These are phyloP conservation scores for Cystofilobasidium bisporidii DNA, from an alignment of 768 basidiomycete species.

Conservation along the genomic window DNA sequence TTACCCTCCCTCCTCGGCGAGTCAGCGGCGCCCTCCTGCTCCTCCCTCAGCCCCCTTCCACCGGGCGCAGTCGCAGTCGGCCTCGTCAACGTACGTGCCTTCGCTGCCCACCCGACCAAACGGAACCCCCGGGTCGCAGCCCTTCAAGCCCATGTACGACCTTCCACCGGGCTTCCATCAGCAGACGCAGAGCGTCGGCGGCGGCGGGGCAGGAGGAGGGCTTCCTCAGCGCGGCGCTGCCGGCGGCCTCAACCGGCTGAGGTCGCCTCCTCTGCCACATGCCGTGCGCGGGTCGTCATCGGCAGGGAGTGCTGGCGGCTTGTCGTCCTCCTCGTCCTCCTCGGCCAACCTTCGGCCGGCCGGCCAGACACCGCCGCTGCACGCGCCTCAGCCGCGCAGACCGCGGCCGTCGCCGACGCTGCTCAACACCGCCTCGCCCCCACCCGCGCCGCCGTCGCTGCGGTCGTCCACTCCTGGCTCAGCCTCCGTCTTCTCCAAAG, in stretches of 20 bases:
- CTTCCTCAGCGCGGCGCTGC: neutral
- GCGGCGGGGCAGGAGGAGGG: neutral
- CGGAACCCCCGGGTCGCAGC: neutral
- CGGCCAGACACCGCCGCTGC: slow-evolving; percentile 1
- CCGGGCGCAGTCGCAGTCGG: neutral
- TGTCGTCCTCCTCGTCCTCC: neutral
- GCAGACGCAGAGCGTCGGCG: slow-evolving; percentile 4
- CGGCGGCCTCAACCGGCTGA: slow-evolving; percentile 11
- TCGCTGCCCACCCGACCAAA: neutral
- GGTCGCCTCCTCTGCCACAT: slow-evolving; percentile 1
- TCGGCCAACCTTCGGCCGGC: neutral
- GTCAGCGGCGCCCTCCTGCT: neutral
- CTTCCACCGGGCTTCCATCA: slow-evolving; percentile 18
- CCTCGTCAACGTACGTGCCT: neutral
- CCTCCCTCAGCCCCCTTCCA: neutral
- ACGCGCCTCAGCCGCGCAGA: slow-evolving; percentile 15
- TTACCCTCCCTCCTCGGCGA: slow-evolving; percentile 2
- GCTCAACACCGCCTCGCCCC: neutral
- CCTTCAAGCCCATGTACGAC: slow-evolving; percentile 25
- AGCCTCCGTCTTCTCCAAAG: slow-evolving; percentile 26
- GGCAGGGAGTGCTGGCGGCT: neutral
- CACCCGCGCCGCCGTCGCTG: neutral
- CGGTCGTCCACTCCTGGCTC: neutral
- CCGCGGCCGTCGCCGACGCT: neutral
- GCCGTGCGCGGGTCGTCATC: neutral